These are phyloP conservation scores for Gonium pectorale DNA, from an alignment of 139 green algal genomes.

Conservation along the genomic window DNA sequence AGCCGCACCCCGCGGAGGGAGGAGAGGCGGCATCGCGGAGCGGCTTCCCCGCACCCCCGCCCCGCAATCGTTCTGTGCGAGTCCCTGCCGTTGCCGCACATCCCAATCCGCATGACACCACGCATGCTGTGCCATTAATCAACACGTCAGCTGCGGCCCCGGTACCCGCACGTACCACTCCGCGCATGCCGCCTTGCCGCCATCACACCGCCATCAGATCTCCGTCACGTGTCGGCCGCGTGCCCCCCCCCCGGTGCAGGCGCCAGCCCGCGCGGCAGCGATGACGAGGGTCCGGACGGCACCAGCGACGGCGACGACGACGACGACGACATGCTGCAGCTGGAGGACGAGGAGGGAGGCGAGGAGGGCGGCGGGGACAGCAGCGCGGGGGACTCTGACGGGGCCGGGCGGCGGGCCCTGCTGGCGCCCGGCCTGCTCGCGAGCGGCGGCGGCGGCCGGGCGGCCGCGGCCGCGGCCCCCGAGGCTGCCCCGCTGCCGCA, in stretches of 20 bases:
- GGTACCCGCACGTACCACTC: no score
- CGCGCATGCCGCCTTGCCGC: no score
- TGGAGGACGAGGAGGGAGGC: slow-evolving; percentile 44
- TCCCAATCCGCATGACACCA: no score
- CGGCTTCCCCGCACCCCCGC: no score
- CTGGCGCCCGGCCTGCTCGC: neutral
- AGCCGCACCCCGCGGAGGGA: no score
- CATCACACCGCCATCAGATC: no score
- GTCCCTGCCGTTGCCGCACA: no score
- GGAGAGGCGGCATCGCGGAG: no score
- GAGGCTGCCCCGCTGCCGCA: slow-evolving; percentile 6
- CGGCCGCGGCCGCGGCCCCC: neutral
- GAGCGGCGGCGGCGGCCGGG: neutral
- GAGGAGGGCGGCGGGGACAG: neutral
- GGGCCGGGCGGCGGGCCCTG: neutral
- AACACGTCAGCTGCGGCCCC: no score
- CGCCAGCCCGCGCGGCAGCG: neutral
- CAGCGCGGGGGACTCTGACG: neutral
- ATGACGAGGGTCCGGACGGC: slow-evolving; percentile 1
- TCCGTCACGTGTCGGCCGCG: neutral
- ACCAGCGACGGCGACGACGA: neutral
- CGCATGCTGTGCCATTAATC: no score
- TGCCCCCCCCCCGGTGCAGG: neutral
- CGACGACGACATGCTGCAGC: neutral
- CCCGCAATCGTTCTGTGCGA: no score